phyloP scores from a whole-genome alignment of 106 monocot genomes.

The Gastrodia elata region DNA sequence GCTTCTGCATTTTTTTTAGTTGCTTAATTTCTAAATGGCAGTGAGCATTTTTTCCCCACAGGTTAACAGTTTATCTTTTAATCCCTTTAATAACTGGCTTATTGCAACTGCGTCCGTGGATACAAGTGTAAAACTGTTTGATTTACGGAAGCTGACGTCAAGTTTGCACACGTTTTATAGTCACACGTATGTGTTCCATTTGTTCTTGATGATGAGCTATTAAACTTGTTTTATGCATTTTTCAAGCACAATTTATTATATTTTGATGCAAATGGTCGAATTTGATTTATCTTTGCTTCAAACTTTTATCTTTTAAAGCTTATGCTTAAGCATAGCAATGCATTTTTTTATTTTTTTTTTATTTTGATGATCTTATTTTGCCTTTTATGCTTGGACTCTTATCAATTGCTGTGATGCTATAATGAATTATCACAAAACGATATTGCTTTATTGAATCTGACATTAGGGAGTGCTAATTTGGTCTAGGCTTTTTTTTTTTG shows the following conservation, averaged over 20 bases:
- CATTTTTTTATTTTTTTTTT: not conserved
- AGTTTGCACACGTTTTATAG: conserved; percentile 76
- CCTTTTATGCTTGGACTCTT: not conserved
- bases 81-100: conserved; percentile 91
- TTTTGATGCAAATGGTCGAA: not conserved
- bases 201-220: conserved; percentile 1
- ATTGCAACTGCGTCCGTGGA: conserved; percentile 88
- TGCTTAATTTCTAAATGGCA: too few relatives aligned
- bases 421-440: not conserved
- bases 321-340: not conserved
- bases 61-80: conserved; percentile 85
- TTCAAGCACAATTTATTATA: not conserved
- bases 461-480: not conserved
- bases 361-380: not conserved
- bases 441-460: not conserved
- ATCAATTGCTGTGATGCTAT: not conserved
- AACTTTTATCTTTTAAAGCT: not conserved
- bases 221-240: not conserved
- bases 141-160: conserved; percentile 58
- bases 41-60: conserved; percentile 16
- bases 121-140: conserved; percentile 72
- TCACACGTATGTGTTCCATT: conserved; percentile 49
- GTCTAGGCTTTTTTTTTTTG: not conserved
- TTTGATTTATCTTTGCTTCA: not conserved
- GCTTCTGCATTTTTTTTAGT: too few relatives aligned